These are phyloP conservation scores for Hyaloscypha hepaticicola DNA, from an alignment of 495 filamentous ascomycete genomes.

Conservation along the genomic window DNA sequence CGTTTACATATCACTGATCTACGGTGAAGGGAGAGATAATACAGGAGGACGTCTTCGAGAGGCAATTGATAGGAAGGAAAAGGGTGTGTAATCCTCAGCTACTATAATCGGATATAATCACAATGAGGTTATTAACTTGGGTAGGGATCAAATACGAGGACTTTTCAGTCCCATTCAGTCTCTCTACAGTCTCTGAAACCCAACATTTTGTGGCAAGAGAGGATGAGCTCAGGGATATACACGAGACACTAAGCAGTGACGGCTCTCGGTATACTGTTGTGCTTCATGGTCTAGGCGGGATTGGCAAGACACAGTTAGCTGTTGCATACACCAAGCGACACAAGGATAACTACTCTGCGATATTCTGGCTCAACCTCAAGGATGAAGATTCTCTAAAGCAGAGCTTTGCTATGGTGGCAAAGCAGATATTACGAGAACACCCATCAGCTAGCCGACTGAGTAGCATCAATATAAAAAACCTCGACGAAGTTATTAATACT, in stretches of 20 bases:
- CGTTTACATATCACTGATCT: conserved; percentile 1
- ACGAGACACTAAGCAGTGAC: too few species aligned
- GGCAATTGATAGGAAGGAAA: conserved; percentile 30
- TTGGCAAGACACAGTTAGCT: too few species aligned
- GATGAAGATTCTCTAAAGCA: conserved; percentile 37
- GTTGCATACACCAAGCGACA: too few species aligned
- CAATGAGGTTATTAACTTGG: not conserved
- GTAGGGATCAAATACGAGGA: not conserved
- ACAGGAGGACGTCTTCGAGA: conserved; percentile 38
- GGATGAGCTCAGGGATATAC: conserved; percentile 28
- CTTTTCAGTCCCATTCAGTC: conserved; percentile 13
- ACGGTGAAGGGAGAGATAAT: conserved; percentile 9
- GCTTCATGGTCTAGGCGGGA: too few species aligned
- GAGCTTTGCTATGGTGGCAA: conserved; percentile 34
- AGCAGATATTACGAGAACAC: conserved; percentile 33
- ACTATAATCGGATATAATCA: not conserved
- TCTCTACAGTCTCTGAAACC: not conserved
- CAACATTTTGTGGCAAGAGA: conserved; percentile 20
- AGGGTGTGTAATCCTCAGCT: too few species aligned
- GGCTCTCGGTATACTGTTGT: too few species aligned
- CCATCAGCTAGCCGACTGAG: conserved; percentile 26
- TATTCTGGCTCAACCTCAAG: conserved; percentile 28
- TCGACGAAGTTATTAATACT: conserved; percentile 32
- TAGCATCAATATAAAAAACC: conserved; percentile 18
- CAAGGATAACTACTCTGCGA: too few species aligned